phyloP scores from a whole-genome alignment of 1,284 basidiomycete species.

The Phylloporus gajari region DNA sequence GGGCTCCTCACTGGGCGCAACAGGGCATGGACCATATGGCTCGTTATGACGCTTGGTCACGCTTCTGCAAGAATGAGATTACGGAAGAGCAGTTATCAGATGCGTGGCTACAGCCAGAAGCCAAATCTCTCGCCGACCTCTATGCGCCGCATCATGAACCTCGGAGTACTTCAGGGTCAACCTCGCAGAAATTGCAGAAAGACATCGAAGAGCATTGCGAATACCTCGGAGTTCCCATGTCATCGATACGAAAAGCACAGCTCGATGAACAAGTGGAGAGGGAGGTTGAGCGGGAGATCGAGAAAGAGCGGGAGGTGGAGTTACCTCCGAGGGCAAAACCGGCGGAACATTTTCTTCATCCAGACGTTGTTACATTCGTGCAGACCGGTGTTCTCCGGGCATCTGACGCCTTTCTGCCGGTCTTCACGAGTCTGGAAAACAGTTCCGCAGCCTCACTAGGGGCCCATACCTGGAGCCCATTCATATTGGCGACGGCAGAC shows the following conservation, averaged over 20 bases:
- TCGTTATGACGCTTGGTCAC: constrained; percentile 45
- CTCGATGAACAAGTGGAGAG: constrained; percentile 61
- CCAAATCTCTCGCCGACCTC: constrained; percentile 48
- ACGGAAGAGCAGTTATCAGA: constrained; percentile 22
- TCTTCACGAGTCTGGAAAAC: constrained; percentile 13
- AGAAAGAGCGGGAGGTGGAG: constrained; percentile 47
- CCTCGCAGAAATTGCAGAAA: constrained; percentile 23
- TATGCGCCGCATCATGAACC: constrained; percentile 30
- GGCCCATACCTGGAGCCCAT: constrained; percentile 12
- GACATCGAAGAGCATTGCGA: too few species aligned
- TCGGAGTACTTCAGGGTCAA: neutral
- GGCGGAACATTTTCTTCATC: constrained; percentile 29
- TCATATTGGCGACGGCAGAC: constrained; percentile 38
- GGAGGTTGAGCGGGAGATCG: constrained; percentile 46
- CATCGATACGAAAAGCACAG: constrained; percentile 20
- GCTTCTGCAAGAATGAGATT: constrained; percentile 19
- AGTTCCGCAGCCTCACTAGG: neutral
- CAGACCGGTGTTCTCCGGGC: constrained; percentile 21
- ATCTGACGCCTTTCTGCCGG: constrained; percentile 8
- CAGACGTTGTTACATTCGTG: constrained; percentile 32
- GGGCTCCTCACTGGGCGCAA: constrained; percentile 54
- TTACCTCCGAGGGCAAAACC: constrained; percentile 37
- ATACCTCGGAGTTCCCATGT: neutral
- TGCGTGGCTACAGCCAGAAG: constrained; percentile 50
- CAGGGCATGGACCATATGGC: constrained; percentile 55